Evolutionary conservation across 1,284 basidiomycete species (phyloP), one percentile per base, ranked within the genome.

Genomic region (Clitocybe nebularis): DNA sequence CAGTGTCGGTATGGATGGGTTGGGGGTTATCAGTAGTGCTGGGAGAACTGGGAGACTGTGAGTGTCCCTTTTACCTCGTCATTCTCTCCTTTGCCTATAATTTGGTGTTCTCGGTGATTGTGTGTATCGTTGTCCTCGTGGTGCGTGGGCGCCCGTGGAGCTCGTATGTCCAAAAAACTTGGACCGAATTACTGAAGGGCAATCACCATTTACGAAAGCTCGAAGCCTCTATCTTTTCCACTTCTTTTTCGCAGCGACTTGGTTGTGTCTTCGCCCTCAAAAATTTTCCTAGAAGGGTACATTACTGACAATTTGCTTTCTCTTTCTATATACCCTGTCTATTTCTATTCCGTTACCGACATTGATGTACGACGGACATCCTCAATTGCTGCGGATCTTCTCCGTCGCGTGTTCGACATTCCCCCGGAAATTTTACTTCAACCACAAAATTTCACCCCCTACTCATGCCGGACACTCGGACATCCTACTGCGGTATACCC

Each of bases 1-100:
- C 43, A 66, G 59, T 44, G 64, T 71, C 16, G 70, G 68, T 9
- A 53, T 68, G 49, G 65, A 57, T 42, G 68, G 67, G 2, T 48
- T 68, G 45, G 64, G 66, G 32, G 63, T 66, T 1, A 49, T 48
- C 13, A 55, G 55, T 13, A 50, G 47, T 29, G 46, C 53, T 36
- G 61, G 52, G 43, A 56, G 48, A 39, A 49, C 50, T 20, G 44
- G 50, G 16, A 60, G 66, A 59, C 53, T 64, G 67, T 69, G 53
- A 65, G 68, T 67, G 5, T 25, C 16, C 34, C 35, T 43, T 46
- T 37, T 24, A n/a, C 38, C 10, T 48, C 46, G n/a, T n/a, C n/a
- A n/a, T n/a, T n/a, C n/a, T n/a, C n/a, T n/a, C n/a, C n/a, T n/a
- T n/a, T n/a, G n/a, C n/a, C n/a, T n/a, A n/a, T 9, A 9, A 6